Conservation (phyloP, 495 filamentous ascomycete genomes). For the Aspergillus diversus region DNA sequence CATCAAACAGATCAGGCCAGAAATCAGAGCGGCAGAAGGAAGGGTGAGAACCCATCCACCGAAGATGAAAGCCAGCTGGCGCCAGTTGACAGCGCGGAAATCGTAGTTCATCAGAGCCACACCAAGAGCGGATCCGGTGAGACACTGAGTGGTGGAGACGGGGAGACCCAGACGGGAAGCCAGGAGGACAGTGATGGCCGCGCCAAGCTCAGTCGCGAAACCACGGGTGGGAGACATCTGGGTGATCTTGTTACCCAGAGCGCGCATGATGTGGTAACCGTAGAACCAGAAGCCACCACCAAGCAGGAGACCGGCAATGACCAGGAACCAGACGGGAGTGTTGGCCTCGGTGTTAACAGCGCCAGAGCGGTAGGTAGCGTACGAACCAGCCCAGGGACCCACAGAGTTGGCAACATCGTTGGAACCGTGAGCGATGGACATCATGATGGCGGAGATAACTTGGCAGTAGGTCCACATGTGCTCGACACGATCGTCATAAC, state of each 20-base stretch:
- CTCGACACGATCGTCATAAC: conserved; percentile 73
- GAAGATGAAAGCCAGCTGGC: conserved; percentile 40
- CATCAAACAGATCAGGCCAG: conserved; percentile 42
- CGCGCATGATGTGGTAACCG: conserved; percentile 72
- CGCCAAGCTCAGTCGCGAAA: conserved; percentile 70
- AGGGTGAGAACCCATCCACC: conserved; percentile 45
- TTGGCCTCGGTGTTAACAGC: conserved; percentile 46
- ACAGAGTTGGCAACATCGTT: conserved; percentile 77
- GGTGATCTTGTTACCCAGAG: conserved; percentile 71
- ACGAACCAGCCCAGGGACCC: conserved; percentile 68
- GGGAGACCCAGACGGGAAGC: conserved; percentile 58
- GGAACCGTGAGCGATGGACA: conserved; percentile 74
- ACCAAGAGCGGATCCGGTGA: conserved; percentile 42
- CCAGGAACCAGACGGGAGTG: conserved; percentile 70
- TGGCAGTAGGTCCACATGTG: conserved; percentile 73
- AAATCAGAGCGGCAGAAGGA: conserved; percentile 41
- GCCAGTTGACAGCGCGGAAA: conserved; percentile 43
- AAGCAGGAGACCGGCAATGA: conserved; percentile 58
- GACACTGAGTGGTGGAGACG: conserved; percentile 45
- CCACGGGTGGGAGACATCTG: conserved; percentile 69
- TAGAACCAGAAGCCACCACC: conserved; percentile 70
- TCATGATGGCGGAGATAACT: conserved; percentile 67
- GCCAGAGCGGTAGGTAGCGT: conserved; percentile 55
- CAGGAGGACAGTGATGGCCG: conserved; percentile 69
- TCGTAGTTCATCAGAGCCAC: conserved; percentile 48